A percentile compares a stretch with the other conserved stretches of the same genome.
These are phyloP conservation scores for Pyrenophora teres DNA, from an alignment of 2,329 filamentous ascomycete species.

Conservation along the genomic window DNA sequence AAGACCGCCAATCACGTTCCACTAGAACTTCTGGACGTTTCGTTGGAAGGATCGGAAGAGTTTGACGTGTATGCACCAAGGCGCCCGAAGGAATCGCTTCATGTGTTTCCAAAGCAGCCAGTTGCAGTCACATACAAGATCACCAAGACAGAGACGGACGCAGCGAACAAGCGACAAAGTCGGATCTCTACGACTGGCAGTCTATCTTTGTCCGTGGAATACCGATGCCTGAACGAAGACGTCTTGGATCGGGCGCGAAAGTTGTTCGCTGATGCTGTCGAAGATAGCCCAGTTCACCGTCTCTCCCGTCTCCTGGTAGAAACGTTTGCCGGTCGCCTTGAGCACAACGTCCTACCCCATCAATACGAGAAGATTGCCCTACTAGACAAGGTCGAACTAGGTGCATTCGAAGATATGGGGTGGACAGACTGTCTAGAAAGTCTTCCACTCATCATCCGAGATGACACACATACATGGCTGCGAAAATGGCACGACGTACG, in stretches of 20 bases:
- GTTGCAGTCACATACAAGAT: conserved; percentile 82
- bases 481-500: conserved; percentile 61
- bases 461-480: conserved; percentile 58
- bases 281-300: conserved; percentile 52
- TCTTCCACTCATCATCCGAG: conserved; percentile 52
- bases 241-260: conserved; percentile 58
- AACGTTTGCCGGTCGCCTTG: conserved; percentile 55
- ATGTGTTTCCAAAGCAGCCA: conserved; percentile 80
- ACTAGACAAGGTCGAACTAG: conserved; percentile 58
- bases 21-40: conserved; percentile 71
- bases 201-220: conserved; percentile 73
- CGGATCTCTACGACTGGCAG: conserved; percentile 41
- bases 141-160: conserved; percentile 55
- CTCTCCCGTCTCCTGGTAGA: conserved; percentile 59
- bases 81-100: conserved; percentile 52
- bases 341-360: conserved; percentile 51
- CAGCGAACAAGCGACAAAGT: conserved; percentile 29
- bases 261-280: conserved; percentile 55
- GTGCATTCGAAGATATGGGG: conserved; percentile 56
- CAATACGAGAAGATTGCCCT: conserved; percentile 61
- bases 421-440: conserved; percentile 60
- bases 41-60: conserved; percentile 70
- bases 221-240: conserved; percentile 77
- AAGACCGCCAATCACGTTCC: conserved; percentile 78
- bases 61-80: conserved; percentile 67